Evolutionary conservation across 148 eudicot species (phyloP).

Genomic region (Chenopodium berlandieri): DNA sequence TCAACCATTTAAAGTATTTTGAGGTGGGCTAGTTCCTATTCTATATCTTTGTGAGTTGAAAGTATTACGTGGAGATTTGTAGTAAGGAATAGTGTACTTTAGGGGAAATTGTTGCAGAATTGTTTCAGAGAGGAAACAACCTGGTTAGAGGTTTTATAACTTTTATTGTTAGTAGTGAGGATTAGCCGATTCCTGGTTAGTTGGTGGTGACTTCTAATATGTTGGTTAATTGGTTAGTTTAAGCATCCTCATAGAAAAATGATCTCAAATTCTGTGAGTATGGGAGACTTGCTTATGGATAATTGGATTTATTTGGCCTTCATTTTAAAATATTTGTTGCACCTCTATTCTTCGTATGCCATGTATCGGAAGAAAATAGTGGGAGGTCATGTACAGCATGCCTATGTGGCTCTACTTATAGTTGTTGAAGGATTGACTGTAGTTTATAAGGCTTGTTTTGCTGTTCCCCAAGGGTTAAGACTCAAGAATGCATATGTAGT

Average conservation of each 20-base stretch:
- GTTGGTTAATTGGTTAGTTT: too few relatives aligned
- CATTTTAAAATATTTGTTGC: not conserved
- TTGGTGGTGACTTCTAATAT: not conserved
- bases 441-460: not conserved
- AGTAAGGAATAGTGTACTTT: not conserved
- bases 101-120: not conserved
- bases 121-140: not conserved
- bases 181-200: not conserved
- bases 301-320: not conserved
- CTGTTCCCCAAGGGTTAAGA: not conserved
- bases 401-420: not conserved
- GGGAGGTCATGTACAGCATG: not conserved
- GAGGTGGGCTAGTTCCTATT: not conserved
- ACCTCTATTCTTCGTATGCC: not conserved
- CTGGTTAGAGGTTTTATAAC: not conserved
- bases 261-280: not conserved
- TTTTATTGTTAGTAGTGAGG: not conserved
- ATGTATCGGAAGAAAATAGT: not conserved
- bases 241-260: not conserved
- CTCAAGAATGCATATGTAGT: not conserved
- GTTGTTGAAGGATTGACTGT: not conserved
- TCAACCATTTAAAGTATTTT: not conserved
- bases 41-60: not conserved
- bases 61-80: not conserved
- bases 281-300: not conserved